Base-by-base conservation (phyloP, 2,329 filamentous ascomycete genomes). In the Nothophoma quercina region DNA sequence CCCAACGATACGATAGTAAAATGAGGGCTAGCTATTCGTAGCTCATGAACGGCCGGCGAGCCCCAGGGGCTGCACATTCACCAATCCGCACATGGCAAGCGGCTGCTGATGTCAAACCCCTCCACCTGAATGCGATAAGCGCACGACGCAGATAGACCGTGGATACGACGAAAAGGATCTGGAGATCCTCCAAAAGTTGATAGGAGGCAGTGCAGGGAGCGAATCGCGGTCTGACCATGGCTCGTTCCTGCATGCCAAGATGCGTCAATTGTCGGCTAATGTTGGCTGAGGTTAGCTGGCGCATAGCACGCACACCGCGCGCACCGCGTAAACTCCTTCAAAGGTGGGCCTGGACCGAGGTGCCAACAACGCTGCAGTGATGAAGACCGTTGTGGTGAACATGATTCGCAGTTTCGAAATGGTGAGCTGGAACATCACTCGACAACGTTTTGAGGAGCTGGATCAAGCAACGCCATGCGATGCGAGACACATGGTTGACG, bases 381-480 rank as follows among this genome's bases (percentile, higher is more conserved):
- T 38, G 49, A 13, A 15, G 8, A 13, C 8, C 34, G 30, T 36
- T 35, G 38, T 13, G 29, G 33, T 25, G 29, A 28, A 8, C 16
- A 35, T 35, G 33, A 26, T 32, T 49, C 25, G 39, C 30, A 21
- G 33, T 12, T 19, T 7, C n/a, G 18, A 19, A 10, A 26, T 19
- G 7, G 1, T 6, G 18, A 7, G 29, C 12, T 29, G 36, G 12
- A 41, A 34, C 23, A 30, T 6, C 13, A 21, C 12, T 25, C 38
- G 19, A 28, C 21, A 21, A 15, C 13, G n/a, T 23, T 25, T 29
- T 3, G 26, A 41, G 30, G 3, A 43, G 40, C 35, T 38, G 35
- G 25, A 51, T 44, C 58, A 68, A 67, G 62, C 60, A 67, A 62
- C 39, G 64, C 67, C 65, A 68, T 65, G 63, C 55, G 47, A 44